These are phyloP conservation scores for Fraxinus anomala DNA, from an alignment of 257 asterid species.

Conservation along the genomic window DNA sequence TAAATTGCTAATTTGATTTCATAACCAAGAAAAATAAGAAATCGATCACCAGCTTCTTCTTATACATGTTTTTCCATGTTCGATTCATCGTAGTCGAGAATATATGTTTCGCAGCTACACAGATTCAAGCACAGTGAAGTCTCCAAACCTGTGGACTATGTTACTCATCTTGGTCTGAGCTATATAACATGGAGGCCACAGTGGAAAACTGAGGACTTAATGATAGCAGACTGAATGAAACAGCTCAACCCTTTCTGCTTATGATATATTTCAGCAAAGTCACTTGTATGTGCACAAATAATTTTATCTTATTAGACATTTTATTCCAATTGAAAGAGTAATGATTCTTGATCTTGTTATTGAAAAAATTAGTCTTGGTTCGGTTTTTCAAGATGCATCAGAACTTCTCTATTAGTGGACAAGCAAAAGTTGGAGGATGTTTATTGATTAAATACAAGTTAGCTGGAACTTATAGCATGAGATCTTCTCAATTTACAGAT, in stretches of 20 bases:
- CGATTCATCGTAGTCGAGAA: conserved; percentile 15
- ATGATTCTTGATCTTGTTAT: not conserved
- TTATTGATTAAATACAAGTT: not conserved
- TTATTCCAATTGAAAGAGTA: not conserved
- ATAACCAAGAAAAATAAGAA: not conserved
- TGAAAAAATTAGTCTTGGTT: not conserved
- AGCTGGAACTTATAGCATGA: conserved; percentile 19
- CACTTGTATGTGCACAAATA: not conserved
- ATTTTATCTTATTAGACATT: too few species aligned
- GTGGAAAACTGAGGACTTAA: conserved; percentile 20
- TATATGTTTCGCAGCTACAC: not conserved
- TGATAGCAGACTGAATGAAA: conserved; percentile 21
- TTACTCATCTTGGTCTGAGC: conserved; percentile 21
- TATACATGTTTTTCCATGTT: conserved; percentile 35
- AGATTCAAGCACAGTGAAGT: conserved; percentile 13
- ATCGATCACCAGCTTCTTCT: conserved; percentile 23
- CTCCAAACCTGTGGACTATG: conserved; percentile 29
- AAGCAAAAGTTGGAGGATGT: not conserved
- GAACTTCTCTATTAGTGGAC: not conserved
- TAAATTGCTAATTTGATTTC: conserved; percentile 9
- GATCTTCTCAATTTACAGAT: conserved; percentile 9
- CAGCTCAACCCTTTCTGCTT: conserved; percentile 23
- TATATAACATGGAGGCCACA: conserved; percentile 26
- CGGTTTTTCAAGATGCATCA: not conserved
- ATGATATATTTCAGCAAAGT: conserved; percentile 16